A percentile compares a stretch with the other conserved stretches of the same genome.
These are phyloP conservation scores for Guadua angustifolia DNA, from an alignment of 176 grass and related monocot species.

Conservation along the genomic window DNA sequence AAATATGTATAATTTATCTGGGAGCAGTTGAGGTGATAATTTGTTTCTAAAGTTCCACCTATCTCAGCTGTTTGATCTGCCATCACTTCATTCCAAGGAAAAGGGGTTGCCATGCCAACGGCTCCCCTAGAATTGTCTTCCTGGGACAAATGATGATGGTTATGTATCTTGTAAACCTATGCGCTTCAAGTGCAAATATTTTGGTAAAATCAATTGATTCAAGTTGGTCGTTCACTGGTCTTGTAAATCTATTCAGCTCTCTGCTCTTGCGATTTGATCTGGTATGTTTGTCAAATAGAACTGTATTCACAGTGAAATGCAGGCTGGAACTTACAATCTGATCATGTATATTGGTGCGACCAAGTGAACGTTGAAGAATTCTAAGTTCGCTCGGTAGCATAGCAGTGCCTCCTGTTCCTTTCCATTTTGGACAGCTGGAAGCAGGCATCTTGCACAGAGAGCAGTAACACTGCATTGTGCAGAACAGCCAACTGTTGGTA, in stretches of 20 bases:
- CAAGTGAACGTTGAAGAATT: background rate
- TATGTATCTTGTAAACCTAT: conserved; percentile 39
- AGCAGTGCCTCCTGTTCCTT: conserved; percentile 50
- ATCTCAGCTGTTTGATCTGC: conserved; percentile 46
- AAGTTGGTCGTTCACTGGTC: background rate
- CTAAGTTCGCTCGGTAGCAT: conserved; percentile 1
- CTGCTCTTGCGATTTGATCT: background rate
- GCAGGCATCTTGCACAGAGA: conserved; percentile 50
- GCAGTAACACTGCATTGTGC: conserved; percentile 62
- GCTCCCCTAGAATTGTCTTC: conserved; percentile 13
- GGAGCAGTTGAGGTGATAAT: conserved; percentile 48
- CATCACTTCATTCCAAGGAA: conserved; percentile 47
- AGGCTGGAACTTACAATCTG: conserved; percentile 20
- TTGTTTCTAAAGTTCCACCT: conserved; percentile 41
- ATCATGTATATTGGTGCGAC: background rate
- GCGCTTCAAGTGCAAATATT: conserved; percentile 33
- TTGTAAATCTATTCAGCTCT: background rate
- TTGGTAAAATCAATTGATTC: conserved; percentile 22
- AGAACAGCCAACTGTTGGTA: background rate
- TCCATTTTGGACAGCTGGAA: conserved; percentile 41
- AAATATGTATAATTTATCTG: conserved; percentile 48
- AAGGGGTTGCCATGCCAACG: background rate
- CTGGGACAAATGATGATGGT: conserved; percentile 31
- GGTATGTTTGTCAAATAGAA: background rate
- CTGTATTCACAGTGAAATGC: background rate